Evolutionary conservation across 257 asterid species (phyloP).

Genomic region (Lavandula angustifolia): DNA sequence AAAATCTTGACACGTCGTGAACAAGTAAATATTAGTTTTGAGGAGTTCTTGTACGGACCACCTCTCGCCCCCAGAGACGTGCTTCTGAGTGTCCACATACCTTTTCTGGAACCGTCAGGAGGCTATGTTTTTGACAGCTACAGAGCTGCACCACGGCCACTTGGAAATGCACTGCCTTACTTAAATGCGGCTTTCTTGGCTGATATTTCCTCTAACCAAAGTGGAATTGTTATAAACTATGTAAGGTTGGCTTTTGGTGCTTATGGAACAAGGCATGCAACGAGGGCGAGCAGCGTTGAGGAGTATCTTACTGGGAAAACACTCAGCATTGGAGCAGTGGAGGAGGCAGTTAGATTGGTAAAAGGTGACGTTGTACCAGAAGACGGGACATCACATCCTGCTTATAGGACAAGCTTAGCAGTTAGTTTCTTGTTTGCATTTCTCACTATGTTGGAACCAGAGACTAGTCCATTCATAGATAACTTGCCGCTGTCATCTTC

Average conservation of each 20-base stretch:
- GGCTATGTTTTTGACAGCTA: constrained; percentile 22
- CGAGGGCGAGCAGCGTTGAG: constrained; percentile 28
- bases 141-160: constrained; percentile 32
- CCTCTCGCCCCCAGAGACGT: constrained; percentile 20
- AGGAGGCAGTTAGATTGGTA: constrained; percentile 28
- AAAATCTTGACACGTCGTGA: constrained; percentile 4
- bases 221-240: constrained; percentile 5
- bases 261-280: constrained; percentile 23
- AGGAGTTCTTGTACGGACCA: constrained; percentile 28
- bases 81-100: constrained; percentile 26
- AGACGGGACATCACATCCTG: constrained; percentile 28
- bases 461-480: neutral
- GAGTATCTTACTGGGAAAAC: constrained; percentile 21
- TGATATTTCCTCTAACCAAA: neutral
- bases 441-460: constrained; percentile 22
- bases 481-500: constrained; percentile 6
- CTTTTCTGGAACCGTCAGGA: too few relatives aligned
- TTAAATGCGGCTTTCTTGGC: constrained; percentile 34
- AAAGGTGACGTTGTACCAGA: constrained; percentile 21
- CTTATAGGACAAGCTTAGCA: constrained; percentile 30
- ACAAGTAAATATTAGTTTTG: constrained; percentile 1
- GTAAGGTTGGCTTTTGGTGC: constrained; percentile 26
- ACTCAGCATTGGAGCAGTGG: neutral
- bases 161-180: constrained; percentile 27
- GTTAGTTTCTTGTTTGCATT: constrained; percentile 25